Evolutionary conservation across 2,329 filamentous ascomycete species (phyloP), one percentile per base, ranked within the genome.

Genomic region (Paradendryphiella salina): DNA sequence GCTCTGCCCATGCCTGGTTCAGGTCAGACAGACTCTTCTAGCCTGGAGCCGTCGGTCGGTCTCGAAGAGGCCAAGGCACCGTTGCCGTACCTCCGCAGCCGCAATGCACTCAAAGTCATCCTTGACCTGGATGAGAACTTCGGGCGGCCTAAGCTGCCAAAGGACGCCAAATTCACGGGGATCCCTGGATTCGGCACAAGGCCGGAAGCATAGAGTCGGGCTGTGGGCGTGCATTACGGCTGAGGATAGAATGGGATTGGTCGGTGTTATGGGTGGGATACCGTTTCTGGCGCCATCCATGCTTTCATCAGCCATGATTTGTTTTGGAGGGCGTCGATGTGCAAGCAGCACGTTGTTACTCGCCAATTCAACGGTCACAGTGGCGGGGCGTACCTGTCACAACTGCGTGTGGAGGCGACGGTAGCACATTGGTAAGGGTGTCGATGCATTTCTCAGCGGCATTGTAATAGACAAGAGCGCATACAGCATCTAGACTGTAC

Each of bases 51-150:
- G 2, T 78, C 84, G 29, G 78, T 85, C 5, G 83, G 84, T 9
- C 75, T 89, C 48, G 80, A 80, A 59, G 83, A 86, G 61, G 86
- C 85, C 54, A 85, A 77, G 53, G 81, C 82, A 13, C 83, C 85
- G 37, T 72, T 87, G 55, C 83, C 85, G 23, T 88, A 87, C 68
- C 73, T 89, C 59, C 78, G 86, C 64, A 95, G 89, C 75, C 82
- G 91, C 54, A 97, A 96, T 72, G 93, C 93, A 9, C 80, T 97
- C 63, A 96, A 96, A 82, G 89, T 96, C 65, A 93, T 97, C 64
- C 83, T 96, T 40, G 93, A 97, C 73, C 79, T 97, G 54, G 93
- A 97, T 70, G 87, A 94, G 76, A 89, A 95, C 71, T 96, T 97
- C 79, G 93, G 93, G 55, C 84, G 85, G 61, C 77, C 88, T 53